Conservation (phyloP, 768 basidiomycete genomes). For the Xanthoconium purpureum region DNA sequence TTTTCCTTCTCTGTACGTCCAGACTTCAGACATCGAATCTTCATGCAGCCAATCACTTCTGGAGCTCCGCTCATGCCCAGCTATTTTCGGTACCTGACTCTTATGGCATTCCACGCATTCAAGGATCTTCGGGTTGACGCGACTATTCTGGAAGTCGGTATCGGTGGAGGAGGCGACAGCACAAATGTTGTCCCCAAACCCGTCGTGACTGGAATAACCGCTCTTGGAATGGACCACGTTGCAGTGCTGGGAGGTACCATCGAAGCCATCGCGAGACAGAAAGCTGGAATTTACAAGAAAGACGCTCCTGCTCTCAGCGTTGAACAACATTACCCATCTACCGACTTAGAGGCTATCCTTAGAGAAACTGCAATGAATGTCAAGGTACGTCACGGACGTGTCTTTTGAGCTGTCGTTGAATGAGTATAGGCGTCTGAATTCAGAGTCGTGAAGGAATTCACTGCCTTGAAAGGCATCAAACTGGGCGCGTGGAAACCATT, state of each 20-base stretch:
- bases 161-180: conserved; percentile 91
- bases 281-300: conserved; percentile 96
- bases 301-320: conserved; percentile 86
- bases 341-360: conserved; percentile 67
- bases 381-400: conserved; percentile 43
- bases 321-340: conserved; percentile 70
- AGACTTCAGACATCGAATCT: neutral
- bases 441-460: conserved; percentile 50
- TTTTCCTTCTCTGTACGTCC: neutral
- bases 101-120: conserved; percentile 91
- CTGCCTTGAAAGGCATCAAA: conserved; percentile 50
- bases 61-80: conserved; percentile 73
- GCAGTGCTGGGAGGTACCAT: conserved; percentile 84
- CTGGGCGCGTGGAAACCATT: conserved; percentile 48
- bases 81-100: conserved; percentile 92
- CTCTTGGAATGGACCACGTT: conserved; percentile 91
- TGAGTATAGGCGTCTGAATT: conserved; percentile 61
- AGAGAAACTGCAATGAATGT: conserved; percentile 60
- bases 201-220: conserved; percentile 84
- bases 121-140: conserved; percentile 78
- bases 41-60: conserved; percentile 42
- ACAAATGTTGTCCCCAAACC: conserved; percentile 94
- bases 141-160: conserved; percentile 93
- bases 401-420: neutral
- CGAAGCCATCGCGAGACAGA: conserved; percentile 88